These are phyloP conservation scores for Malassezia sympodialis DNA, from an alignment of 1,284 basidiomycete species.

Conservation along the genomic window DNA sequence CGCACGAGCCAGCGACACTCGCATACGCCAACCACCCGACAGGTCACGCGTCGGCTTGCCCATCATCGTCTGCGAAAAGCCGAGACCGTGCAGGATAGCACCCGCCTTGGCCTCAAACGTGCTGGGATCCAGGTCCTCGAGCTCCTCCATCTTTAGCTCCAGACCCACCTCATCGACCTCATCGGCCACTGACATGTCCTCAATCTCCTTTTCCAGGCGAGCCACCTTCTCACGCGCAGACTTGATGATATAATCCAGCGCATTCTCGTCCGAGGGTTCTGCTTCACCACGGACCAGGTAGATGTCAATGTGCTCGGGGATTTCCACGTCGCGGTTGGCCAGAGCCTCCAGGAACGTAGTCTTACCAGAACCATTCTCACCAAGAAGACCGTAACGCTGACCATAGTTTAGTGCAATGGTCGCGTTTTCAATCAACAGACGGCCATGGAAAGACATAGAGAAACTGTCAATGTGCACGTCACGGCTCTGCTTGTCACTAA, in stretches of 20 bases:
- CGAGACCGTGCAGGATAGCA: constrained; percentile 90
- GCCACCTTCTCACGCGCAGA: constrained; percentile 91
- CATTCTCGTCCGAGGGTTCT: constrained; percentile 90
- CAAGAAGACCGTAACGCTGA: constrained; percentile 82
- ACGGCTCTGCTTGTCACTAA: constrained; percentile 79
- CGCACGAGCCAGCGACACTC: constrained; percentile 88
- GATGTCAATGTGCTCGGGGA: constrained; percentile 91
- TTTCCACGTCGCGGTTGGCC: constrained; percentile 63
- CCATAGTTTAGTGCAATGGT: constrained; percentile 90
- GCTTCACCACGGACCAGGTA: constrained; percentile 92
- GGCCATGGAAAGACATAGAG: constrained; percentile 93
- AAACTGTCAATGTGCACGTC: constrained; percentile 96
- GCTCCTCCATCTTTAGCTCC: constrained; percentile 86
- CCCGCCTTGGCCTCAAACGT: constrained; percentile 95
- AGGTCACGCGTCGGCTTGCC: constrained; percentile 92
- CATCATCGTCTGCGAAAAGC: constrained; percentile 87
- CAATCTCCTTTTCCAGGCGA: constrained; percentile 85
- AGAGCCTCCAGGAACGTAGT: constrained; percentile 54
- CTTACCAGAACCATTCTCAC: constrained; percentile 97
- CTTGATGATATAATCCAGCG: constrained; percentile 86
- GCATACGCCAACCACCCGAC: constrained; percentile 98
- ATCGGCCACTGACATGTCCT: constrained; percentile 81
- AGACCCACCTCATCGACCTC: constrained; percentile 74
- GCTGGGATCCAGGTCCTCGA: constrained; percentile 88
- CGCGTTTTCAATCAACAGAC: constrained; percentile 80